A percentile compares a stretch with the other conserved stretches of the same genome.
phyloP scores from a whole-genome alignment of 164 flowering plant species.

The Magnolia officinalis region DNA sequence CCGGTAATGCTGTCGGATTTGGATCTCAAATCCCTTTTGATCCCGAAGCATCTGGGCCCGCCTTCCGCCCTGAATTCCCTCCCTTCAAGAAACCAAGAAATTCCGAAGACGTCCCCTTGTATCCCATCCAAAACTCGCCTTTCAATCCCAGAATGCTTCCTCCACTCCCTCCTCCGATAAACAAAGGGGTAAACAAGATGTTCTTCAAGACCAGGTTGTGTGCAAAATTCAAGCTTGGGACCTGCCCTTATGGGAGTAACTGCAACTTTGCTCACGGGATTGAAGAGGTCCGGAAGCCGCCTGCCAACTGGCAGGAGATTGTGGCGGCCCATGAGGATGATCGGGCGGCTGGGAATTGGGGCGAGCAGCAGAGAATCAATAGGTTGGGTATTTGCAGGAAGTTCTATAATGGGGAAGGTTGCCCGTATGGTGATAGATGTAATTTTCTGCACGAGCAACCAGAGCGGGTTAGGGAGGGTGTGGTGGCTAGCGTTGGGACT shows the following conservation, averaged over 20 bases:
- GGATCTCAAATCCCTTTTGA: not conserved
- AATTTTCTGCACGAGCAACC: constrained; percentile 77
- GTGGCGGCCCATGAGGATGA: constrained; percentile 51
- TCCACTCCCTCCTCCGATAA: constrained; percentile 24
- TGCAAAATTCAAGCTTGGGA: constrained; percentile 47
- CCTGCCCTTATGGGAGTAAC: constrained; percentile 59
- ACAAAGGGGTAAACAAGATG: constrained; percentile 45
- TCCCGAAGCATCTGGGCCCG: not conserved
- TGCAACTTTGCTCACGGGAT: constrained; percentile 90
- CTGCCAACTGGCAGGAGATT: constrained; percentile 83
- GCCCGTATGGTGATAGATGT: constrained; percentile 85
- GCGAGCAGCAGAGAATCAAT: constrained; percentile 63
- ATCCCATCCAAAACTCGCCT: constrained; percentile 8
- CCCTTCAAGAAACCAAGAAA: constrained; percentile 49
- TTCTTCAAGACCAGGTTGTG: constrained; percentile 85
- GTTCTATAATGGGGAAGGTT: constrained; percentile 76
- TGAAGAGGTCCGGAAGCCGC: constrained; percentile 71
- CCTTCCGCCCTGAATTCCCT: constrained; percentile 24
- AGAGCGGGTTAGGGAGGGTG: constrained; percentile 56
- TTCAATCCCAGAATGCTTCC: constrained; percentile 27
- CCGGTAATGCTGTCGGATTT: not conserved
- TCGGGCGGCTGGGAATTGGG: constrained; percentile 38
- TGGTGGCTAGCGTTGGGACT: constrained; percentile 59
- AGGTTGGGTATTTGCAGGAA: constrained; percentile 75
- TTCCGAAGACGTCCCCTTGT: constrained; percentile 27